These are phyloP conservation scores for Nicotiana knightiana DNA, from an alignment of 257 asterid genomes.

Conservation along the genomic window DNA sequence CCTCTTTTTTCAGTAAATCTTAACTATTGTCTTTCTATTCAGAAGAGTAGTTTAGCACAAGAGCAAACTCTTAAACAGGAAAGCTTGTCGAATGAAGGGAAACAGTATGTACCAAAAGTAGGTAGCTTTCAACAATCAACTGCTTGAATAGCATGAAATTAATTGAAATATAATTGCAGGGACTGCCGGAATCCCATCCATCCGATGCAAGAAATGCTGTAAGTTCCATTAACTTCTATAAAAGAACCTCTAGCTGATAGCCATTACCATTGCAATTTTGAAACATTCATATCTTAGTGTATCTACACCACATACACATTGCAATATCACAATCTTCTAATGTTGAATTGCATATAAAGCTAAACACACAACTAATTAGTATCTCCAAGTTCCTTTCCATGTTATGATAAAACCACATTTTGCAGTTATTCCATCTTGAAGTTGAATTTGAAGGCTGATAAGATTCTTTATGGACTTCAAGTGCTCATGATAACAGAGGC, in stretches of 20 bases:
- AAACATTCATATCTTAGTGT: background rate
- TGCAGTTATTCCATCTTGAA: conserved; percentile 2
- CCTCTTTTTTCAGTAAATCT: background rate
- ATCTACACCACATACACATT: background rate
- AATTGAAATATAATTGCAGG: conserved; percentile 20
- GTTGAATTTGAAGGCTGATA: background rate
- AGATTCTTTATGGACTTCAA: background rate
- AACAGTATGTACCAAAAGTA: conserved; percentile 11
- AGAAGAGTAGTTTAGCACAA: conserved; percentile 23
- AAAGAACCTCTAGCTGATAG: background rate
- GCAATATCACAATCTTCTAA: background rate
- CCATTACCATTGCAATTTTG: background rate
- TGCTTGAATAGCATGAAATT: background rate
- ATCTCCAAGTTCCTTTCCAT: background rate
- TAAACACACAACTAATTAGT: background rate
- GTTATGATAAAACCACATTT: background rate
- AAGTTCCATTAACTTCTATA: conserved; percentile 18
- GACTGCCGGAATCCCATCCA: conserved; percentile 17
- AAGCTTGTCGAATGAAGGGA: conserved; percentile 10
- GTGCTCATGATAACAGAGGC: background rate
- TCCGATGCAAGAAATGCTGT: conserved; percentile 51
- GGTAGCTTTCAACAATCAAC: background rate
- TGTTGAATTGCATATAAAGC: background rate
- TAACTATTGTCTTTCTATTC: conserved; percentile 7
- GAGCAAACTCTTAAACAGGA: conserved; percentile 14